Percentiles rank a stretch among this genome's conserved stretches.
These are phyloP conservation scores for Sporothrix brasiliensis DNA, from an alignment of 2,329 filamentous ascomycete species.

Conservation along the genomic window DNA sequence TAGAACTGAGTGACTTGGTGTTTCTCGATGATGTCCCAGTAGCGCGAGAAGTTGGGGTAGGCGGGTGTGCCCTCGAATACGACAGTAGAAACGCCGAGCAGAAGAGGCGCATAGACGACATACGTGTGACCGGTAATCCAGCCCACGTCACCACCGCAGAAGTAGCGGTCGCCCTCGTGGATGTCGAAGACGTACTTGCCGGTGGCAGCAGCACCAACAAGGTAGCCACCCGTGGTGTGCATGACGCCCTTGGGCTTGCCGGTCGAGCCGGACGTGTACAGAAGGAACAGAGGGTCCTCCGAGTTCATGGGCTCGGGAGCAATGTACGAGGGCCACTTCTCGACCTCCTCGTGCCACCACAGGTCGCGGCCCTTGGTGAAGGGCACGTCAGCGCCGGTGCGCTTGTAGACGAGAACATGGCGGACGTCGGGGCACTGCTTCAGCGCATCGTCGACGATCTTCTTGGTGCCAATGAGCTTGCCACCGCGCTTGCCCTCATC, in stretches of 20 bases:
- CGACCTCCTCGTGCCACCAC: constrained; percentile 99
- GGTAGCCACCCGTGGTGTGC: constrained; percentile 94
- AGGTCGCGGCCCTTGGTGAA: constrained; percentile 86
- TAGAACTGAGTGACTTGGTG: constrained; percentile 98
- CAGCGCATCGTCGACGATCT: constrained; percentile 96
- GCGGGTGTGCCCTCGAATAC: constrained; percentile 98
- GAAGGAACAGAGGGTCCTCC: constrained; percentile 94
- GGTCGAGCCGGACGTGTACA: constrained; percentile 97
- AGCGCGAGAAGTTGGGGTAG: constrained; percentile 95
- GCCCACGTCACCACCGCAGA: constrained; percentile 96
- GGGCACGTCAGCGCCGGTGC: constrained; percentile 89
- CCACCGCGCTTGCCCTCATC: constrained; percentile 98
- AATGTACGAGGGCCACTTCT: constrained; percentile 94
- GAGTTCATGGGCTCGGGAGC: constrained; percentile 86
- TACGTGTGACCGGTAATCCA: constrained; percentile 99
- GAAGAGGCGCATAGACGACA: constrained; percentile 91
- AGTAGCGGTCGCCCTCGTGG: constrained; percentile 89
- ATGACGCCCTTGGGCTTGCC: constrained; percentile 99
- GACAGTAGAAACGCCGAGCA: constrained; percentile 90
- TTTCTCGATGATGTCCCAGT: constrained; percentile 98
- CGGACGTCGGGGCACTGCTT: constrained; percentile 91
- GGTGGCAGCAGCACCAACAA: constrained; percentile 89
- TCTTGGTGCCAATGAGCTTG: constrained; percentile 97
- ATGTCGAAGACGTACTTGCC: constrained; percentile 99
- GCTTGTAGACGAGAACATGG: constrained; percentile 88